Evolutionary conservation across 208 protist species (phyloP), one percentile per base, ranked within the genome.

Genomic region (Porcisia deanei): DNA sequence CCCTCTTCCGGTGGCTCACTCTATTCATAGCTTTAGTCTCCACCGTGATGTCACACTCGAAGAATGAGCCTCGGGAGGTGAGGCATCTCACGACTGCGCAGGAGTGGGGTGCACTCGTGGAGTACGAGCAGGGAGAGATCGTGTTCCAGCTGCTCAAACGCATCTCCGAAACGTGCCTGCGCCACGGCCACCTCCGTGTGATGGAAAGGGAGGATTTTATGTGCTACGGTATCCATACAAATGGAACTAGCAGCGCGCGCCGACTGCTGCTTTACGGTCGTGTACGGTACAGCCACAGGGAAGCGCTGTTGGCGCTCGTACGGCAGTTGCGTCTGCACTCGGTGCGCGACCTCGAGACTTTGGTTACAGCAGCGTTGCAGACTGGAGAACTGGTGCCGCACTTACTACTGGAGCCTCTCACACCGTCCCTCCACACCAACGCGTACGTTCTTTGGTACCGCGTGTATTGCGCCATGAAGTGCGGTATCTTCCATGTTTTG

Each of bases 41-140:
- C 47, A 43, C 47, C 37, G 45, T 18, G 65, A 73, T 73, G 69
- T 65, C 58, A 41, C n/a, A 71, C 22, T 39, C 71, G 59, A 71
- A 47, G 61, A 22, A 37, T 18, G 41, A 71, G 34, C 6, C 39
- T 9, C 70, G 52, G 22, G 77, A 77, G 10, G 59, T 64, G n/a
- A 52, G 45, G 34, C 52, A 16, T 7, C 55, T 34, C 12, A 39
- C 58, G n/a, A 65, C 49, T n/a, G 73, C 77, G 43, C 71, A 83
- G 55, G 75, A 79, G 71, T 96, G 92, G 92, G 69, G 53, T 47
- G 72, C 81, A 3, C 83, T 96, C 69, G 80, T 89, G 3, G 86
- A 94, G 30, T 96, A 96, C 73, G 92, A 96, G 75, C 83, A 80
- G 39, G 73, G 64, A 7, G 92, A 94, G 79, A 81, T 81, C 43